Evolutionary conservation across 495 filamentous ascomycete species (phyloP).

Genomic region (Penicillium coprophilum): DNA sequence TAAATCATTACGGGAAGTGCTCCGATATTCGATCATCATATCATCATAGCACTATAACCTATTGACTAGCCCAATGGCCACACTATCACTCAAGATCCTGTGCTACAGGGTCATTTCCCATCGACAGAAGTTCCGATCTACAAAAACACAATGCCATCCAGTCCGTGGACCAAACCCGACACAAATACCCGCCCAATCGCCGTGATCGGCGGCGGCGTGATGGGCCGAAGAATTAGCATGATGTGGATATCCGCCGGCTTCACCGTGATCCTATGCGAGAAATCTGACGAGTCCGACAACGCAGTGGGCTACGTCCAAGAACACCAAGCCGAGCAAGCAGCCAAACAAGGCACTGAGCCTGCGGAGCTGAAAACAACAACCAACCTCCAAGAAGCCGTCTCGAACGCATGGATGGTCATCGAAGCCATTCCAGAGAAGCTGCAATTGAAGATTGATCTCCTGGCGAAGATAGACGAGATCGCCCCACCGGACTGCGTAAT

Average conservation of each 20-base stretch:
- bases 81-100: not conserved
- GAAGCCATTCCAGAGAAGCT: conserved; percentile 25
- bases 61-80: not conserved
- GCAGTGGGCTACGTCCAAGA: conserved; percentile 35
- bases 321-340: conserved; percentile 30
- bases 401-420: conserved; percentile 39
- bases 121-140: not conserved
- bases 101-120: not conserved
- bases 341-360: conserved; percentile 30
- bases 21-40: conserved; percentile 11
- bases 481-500: conserved; percentile 22
- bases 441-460: conserved; percentile 20
- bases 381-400: conserved; percentile 38
- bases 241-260: conserved; percentile 36
- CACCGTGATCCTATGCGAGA: conserved; percentile 37
- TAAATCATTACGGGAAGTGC: conserved; percentile 17
- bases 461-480: conserved; percentile 18
- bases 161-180: conserved; percentile 22
- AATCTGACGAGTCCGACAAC: conserved; percentile 18
- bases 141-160: conserved; percentile 14
- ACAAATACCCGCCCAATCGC: conserved; percentile 37
- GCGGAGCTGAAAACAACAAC: conserved; percentile 27
- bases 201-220: conserved; percentile 42
- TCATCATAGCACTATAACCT: conserved; percentile 5
- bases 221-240: conserved; percentile 40